These are phyloP conservation scores for Entomophthora muscae DNA, from an alignment of 371 early-diverging fungal species.

Conservation along the genomic window DNA sequence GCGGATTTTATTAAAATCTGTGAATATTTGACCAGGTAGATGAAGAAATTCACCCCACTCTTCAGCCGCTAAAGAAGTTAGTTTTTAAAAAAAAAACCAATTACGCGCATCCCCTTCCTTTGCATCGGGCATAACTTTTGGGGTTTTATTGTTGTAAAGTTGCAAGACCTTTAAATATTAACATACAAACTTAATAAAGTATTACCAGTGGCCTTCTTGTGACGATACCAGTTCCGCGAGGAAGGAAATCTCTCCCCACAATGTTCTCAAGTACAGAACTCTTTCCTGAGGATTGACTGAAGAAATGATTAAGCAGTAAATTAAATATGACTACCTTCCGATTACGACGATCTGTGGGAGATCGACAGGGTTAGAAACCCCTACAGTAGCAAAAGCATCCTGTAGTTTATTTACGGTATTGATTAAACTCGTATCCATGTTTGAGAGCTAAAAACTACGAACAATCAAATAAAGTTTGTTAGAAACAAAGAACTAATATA, in stretches of 20 bases:
- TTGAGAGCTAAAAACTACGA: no score
- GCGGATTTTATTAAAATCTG: constrained; percentile 83
- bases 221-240: constrained; percentile 90
- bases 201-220: constrained; percentile 84
- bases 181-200: background rate
- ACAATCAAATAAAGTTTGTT: no score
- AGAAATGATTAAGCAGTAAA: background rate
- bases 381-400: constrained; percentile 90
- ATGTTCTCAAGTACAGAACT: constrained; percentile 98
- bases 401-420: background rate
- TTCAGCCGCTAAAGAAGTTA: constrained; percentile 31
- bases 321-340: constrained; percentile 44
- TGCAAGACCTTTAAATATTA: constrained; percentile 41
- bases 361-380: constrained; percentile 92
- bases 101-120: constrained; percentile 11
- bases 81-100: background rate
- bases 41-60: constrained; percentile 98
- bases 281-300: constrained; percentile 91
- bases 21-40: constrained; percentile 81
- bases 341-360: constrained; percentile 97
- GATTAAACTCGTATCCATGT: background rate
- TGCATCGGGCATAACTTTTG: constrained; percentile 17
- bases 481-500: no score
- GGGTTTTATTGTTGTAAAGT: constrained; percentile 74
- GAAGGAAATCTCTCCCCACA: constrained; percentile 96